Evolutionary conservation across 2,329 filamentous ascomycete species (phyloP).

Genomic region (Exophiala sp.): DNA sequence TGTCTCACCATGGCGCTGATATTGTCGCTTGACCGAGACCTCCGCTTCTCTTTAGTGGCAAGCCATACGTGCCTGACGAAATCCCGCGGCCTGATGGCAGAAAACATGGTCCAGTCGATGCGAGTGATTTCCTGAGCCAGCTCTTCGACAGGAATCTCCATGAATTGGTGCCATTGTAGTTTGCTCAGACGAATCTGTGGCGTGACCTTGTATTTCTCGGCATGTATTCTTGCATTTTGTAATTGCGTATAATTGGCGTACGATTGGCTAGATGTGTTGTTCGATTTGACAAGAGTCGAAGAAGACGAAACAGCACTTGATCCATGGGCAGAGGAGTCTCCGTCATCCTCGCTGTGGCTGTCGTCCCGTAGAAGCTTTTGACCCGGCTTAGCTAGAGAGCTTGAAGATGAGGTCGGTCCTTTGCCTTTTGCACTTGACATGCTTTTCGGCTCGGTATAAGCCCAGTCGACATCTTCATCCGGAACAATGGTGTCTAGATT

Average conservation of each 20-base stretch:
- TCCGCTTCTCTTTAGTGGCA: constrained; percentile 57
- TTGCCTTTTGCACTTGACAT: constrained; percentile 11
- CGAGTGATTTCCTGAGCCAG: constrained; percentile 87
- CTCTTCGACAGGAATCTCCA: constrained; percentile 76
- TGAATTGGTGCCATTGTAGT: constrained; percentile 80
- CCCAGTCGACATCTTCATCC: constrained; percentile 91
- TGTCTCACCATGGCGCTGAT: constrained; percentile 93
- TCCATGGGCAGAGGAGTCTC: constrained; percentile 33
- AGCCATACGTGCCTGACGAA: constrained; percentile 86
- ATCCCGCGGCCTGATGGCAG: constrained; percentile 85
- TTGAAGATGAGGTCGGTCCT: constrained; percentile 12
- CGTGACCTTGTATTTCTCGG: constrained; percentile 63
- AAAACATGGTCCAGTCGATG: constrained; percentile 98
- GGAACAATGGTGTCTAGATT: constrained; percentile 70
- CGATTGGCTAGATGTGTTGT: constrained; percentile 39
- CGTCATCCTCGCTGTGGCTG: constrained; percentile 20
- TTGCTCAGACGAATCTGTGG: constrained; percentile 69
- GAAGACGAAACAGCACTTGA: constrained; percentile 38
- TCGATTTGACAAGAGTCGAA: constrained; percentile 37
- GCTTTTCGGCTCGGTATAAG: constrained; percentile 61
- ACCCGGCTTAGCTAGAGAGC: constrained; percentile 27
- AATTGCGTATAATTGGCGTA: constrained; percentile 45
- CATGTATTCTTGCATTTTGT: constrained; percentile 76
- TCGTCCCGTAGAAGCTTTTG: constrained; percentile 37
- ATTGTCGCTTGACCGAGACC: constrained; percentile 55